phyloP scores from a whole-genome alignment of 1,139 yeast species.

The Geotrichum cucujoidarum region DNA sequence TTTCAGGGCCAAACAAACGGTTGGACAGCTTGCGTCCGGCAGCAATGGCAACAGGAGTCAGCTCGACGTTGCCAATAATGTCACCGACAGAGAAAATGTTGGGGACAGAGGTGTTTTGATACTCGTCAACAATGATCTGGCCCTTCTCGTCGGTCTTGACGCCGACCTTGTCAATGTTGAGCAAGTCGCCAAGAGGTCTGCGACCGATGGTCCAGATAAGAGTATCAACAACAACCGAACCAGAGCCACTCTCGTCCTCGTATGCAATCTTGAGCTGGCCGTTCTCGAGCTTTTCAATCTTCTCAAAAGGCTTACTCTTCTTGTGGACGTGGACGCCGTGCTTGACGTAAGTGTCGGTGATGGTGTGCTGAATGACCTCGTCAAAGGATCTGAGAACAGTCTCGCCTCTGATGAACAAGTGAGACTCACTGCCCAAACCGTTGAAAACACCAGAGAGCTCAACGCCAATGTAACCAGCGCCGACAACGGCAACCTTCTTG shows the following conservation, averaged over 20 bases:
- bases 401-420: constrained; percentile 83
- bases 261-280: constrained; percentile 62
- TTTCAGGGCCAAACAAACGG: constrained; percentile 78
- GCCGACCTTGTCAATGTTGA: constrained; percentile 74
- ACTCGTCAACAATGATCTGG: constrained; percentile 76
- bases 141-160: constrained; percentile 53
- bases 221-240: constrained; percentile 63
- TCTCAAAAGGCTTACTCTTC: constrained; percentile 49
- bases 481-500: constrained; percentile 86
- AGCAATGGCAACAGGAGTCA: constrained; percentile 98
- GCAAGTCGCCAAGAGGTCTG: constrained; percentile 56
- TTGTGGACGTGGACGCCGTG: constrained; percentile 80
- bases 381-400: constrained; percentile 86
- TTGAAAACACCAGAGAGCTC: constrained; percentile 93
- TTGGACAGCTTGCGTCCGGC: constrained; percentile 93
- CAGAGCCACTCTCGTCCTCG: constrained; percentile 42
- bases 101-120: constrained; percentile 70
- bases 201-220: constrained; percentile 95
- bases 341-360: constrained; percentile 73
- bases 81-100: constrained; percentile 87
- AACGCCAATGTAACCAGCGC: constrained; percentile 96
- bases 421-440: constrained; percentile 83
- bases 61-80: constrained; percentile 77
- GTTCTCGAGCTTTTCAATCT: constrained; percentile 54
- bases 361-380: constrained; percentile 66